Percentiles rank a stretch among this genome's conserved stretches.
Conservation (phyloP, 2,329 filamentous ascomycete genomes). For the Sclerotinia nivalis region DNA sequence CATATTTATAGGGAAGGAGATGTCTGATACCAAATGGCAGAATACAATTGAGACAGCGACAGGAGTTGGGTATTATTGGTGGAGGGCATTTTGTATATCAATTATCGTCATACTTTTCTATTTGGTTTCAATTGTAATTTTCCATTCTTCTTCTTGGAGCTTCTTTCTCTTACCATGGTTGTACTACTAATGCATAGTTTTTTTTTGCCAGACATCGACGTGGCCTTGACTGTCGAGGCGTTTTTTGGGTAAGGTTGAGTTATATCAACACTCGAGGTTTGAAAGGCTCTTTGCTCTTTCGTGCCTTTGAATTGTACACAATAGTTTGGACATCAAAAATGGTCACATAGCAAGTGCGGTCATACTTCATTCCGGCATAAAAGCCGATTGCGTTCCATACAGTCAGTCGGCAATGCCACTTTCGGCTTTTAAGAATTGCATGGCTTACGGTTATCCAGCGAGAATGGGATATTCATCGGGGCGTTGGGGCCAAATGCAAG, state of each 20-base stretch:
- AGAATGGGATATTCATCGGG: background rate
- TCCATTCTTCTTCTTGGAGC: background rate
- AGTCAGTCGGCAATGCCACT: background rate
- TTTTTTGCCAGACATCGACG: too few relatives aligned
- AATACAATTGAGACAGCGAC: constrained; percentile 4
- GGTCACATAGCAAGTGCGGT: background rate
- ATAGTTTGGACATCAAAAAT: background rate
- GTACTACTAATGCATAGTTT: background rate
- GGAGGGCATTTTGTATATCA: constrained; percentile 16
- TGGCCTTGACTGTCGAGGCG: too few relatives aligned
- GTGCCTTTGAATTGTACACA: background rate
- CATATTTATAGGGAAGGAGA: background rate
- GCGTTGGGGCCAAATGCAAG: background rate
- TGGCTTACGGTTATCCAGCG: background rate
- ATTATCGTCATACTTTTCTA: background rate
- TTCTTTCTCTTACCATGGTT: background rate
- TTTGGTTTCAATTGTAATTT: constrained; percentile 5
- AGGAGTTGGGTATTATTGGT: constrained; percentile 18
- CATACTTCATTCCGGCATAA: background rate
- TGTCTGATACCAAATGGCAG: background rate
- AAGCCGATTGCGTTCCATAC: too few relatives aligned
- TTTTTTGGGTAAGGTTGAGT: background rate
- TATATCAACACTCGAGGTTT: background rate
- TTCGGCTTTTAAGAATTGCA: background rate
- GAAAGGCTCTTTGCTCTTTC: background rate